A percentile compares a stretch with the other conserved stretches of the same genome.
These are phyloP conservation scores for Xylaria cubensis DNA, from an alignment of 495 filamentous ascomycete species.

Conservation along the genomic window DNA sequence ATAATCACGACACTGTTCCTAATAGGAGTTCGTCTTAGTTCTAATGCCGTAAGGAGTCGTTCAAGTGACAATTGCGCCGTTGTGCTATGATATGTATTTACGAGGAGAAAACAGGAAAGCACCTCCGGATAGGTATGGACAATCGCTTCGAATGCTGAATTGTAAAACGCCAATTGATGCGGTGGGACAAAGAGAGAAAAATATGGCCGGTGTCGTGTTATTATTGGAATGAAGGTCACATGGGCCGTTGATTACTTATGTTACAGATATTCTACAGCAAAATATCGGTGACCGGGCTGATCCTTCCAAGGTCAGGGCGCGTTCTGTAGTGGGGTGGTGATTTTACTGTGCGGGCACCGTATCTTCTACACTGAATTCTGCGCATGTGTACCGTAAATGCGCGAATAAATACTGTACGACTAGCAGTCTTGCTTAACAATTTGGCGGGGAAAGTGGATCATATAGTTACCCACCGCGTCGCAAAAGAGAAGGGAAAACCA, in stretches of 20 bases:
- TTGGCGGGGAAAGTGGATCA: constrained; percentile 19
- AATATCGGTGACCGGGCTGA: constrained; percentile 2
- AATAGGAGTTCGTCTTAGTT: neutral
- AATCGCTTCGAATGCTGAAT: constrained; percentile 4
- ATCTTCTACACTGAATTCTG: neutral
- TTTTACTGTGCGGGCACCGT: neutral
- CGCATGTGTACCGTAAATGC: neutral
- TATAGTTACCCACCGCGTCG: constrained; percentile 15
- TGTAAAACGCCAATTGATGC: neutral
- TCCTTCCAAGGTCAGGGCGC: constrained; percentile 8
- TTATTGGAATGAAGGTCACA: constrained; percentile 10
- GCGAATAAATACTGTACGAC: neutral
- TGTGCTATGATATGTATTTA: neutral
- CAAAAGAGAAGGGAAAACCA: constrained; percentile 15
- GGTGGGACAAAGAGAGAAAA: neutral
- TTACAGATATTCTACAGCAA: neutral
- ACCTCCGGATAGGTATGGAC: neutral
- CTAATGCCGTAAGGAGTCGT: neutral
- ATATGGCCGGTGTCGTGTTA: neutral
- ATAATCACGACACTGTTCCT: neutral
- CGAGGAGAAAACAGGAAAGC: neutral
- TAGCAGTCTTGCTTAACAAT: neutral
- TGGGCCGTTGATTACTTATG: neutral
- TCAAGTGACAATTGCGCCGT: neutral
- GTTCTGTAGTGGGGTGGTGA: neutral